Conservation (phyloP, 331 rosid species). For the Arachis monticola region DNA sequence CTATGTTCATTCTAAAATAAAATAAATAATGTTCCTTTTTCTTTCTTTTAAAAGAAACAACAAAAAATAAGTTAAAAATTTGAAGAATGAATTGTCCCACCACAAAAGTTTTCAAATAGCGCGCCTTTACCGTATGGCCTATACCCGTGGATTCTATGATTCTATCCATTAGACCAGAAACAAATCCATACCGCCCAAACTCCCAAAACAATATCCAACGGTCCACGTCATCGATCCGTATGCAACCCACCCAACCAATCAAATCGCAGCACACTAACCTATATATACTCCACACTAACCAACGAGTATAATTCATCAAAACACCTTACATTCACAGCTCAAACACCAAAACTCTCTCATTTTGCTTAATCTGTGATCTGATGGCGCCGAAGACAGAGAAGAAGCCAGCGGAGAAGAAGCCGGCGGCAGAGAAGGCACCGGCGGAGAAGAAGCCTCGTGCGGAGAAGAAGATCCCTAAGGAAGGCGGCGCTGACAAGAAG, state of each 20-base stretch:
- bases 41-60: too few species aligned
- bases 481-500: constrained; percentile 48
- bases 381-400: constrained; percentile 55
- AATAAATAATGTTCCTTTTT: too few species aligned
- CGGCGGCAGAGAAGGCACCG: constrained; percentile 54
- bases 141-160: constrained; percentile 13
- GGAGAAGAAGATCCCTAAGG: constrained; percentile 61
- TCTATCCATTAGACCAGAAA: background rate
- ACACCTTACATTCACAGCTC: background rate
- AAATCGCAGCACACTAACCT: background rate
- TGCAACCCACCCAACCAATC: constrained; percentile 24
- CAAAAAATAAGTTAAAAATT: too few species aligned
- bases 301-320: too few species aligned
- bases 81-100: too few species aligned
- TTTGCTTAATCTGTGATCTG: background rate
- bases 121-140: background rate
- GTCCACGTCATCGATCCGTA: constrained; percentile 50
- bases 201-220: background rate
- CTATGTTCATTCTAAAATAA: too few species aligned
- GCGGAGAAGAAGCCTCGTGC: constrained; percentile 65
- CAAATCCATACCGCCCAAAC: constrained; percentile 43
- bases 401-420: constrained; percentile 57
- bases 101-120: background rate
- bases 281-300: background rate
- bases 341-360: background rate